Evolutionary conservation across 495 filamentous ascomycete species (phyloP), one percentile per base, ranked within the genome.

Genomic region (Annulohypoxylon bovei): DNA sequence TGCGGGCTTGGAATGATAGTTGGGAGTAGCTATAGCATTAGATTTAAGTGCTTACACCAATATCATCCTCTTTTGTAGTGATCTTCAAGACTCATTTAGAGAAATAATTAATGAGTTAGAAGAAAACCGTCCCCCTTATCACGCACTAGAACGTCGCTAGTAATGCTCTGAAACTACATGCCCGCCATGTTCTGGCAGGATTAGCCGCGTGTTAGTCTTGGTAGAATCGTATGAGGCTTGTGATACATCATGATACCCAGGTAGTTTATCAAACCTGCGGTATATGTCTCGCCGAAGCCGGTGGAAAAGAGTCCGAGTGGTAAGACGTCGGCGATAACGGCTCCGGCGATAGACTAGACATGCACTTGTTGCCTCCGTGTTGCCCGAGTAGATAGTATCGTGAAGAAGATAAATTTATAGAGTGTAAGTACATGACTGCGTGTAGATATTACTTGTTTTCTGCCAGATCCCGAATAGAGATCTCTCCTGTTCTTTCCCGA

Each of bases 401-500:
- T 25, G 16, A 25, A 11, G 0, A 14, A 37, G 53, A 25, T 8
- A 20, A n/a, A 20, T 49, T 22, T 27, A 11, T 4, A 22, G 4
- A 3, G 46, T 37, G 8, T 32, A 3, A 5, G 22, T n/a, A n/a
- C n/a, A n/a, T n/a, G n/a, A n/a, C n/a, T n/a, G n/a, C n/a, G n/a
- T n/a, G n/a, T n/a, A 32, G 46, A 28, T 14, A 23, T 35, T 42
- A 20, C 49, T 46, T 44, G 12, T 14, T 7, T 27, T 55, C 62
- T 66, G 62, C 68, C 22, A 71, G 68, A 65, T 71, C 68, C 47
- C 49, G 62, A 47, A 54, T 32, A 33, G 46, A 71, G 57, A 71
- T 66, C 57, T 37, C 40, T 37, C 52, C 68, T 52, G 62, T n/a
- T 40, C 8, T 37, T 40, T 57, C 16, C 56, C 55, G 57, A 62